Evolutionary conservation across 164 flowering plant species (phyloP).

Genomic region (Buxus sempervirens): DNA sequence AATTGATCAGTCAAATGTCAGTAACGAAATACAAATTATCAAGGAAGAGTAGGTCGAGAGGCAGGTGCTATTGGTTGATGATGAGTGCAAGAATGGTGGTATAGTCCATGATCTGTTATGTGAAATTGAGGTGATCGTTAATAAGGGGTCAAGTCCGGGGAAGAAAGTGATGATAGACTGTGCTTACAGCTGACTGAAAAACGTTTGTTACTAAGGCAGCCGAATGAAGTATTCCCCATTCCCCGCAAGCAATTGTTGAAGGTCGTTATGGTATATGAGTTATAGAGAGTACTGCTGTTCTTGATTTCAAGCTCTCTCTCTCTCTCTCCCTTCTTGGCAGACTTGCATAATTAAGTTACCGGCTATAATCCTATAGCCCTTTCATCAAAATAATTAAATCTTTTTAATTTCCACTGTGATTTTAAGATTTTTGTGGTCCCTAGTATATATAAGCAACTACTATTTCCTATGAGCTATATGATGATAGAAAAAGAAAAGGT

Average conservation of each 20-base stretch:
- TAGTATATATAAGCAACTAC: no score
- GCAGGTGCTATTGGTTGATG: conserved; percentile 13
- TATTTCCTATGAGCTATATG: no score
- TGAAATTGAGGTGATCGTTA: conserved; percentile 18
- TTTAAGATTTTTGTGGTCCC: no score
- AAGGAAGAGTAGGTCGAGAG: conserved; percentile 7
- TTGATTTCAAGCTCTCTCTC: no score
- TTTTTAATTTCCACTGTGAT: no score
- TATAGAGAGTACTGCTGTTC: background rate
- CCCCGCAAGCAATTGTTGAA: conserved; percentile 15
- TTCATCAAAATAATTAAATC: no score
- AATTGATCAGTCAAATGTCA: background rate
- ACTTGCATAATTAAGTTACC: no score
- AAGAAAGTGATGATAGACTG: conserved; percentile 15
- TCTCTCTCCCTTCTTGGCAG: no score
- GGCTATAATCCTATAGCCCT: no score
- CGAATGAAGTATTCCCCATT: conserved; percentile 7
- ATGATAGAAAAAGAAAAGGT: no score
- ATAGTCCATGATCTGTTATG: conserved; percentile 15
- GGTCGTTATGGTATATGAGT: conserved; percentile 22
- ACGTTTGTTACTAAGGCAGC: conserved; percentile 7
- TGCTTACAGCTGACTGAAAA: conserved; percentile 9
- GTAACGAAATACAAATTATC: background rate
- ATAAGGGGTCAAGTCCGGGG: conserved; percentile 6
- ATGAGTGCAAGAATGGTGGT: conserved; percentile 8